phyloP scores from a whole-genome alignment of 2,329 filamentous ascomycete genomes.

The Sporothrix globosa region DNA sequence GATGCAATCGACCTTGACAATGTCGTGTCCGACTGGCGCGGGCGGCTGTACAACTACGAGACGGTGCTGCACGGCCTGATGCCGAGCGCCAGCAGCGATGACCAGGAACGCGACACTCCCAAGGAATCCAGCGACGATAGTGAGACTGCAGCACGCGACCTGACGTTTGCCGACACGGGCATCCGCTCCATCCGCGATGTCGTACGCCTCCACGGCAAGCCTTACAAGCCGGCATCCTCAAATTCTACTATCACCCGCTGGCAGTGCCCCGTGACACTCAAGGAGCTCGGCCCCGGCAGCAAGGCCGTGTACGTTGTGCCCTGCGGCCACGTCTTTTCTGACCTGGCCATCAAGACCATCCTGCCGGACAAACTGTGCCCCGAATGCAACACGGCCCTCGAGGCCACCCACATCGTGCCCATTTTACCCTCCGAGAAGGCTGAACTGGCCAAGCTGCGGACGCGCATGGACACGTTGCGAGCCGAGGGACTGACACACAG shows the following conservation, averaged over 20 bases:
- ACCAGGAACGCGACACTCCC: conserved; percentile 47
- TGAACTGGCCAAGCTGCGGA: conserved; percentile 69
- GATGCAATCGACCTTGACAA: conserved; percentile 69
- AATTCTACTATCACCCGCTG: conserved; percentile 46
- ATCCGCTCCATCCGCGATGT: conserved; percentile 85
- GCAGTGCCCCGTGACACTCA: conserved; percentile 86
- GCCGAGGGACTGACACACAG: conserved; percentile 79
- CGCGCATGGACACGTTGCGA: conserved; percentile 69
- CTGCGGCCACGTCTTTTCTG: conserved; percentile 92
- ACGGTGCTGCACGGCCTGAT: conserved; percentile 69
- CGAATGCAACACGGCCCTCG: conserved; percentile 77
- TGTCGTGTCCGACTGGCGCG: conserved; percentile 81
- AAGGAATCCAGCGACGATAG: conserved; percentile 38
- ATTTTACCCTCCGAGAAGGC: conserved; percentile 73
- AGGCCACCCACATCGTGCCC: conserved; percentile 74
- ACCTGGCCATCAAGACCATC: conserved; percentile 82
- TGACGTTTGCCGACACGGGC: conserved; percentile 54
- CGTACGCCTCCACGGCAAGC: conserved; percentile 78
- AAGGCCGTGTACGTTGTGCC: conserved; percentile 89
- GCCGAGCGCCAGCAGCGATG: conserved; percentile 53
- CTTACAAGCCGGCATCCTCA: conserved; percentile 37
- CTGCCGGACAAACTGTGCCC: conserved; percentile 60
- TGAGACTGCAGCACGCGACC: conserved; percentile 47
- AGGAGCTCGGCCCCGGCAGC: conserved; percentile 76
- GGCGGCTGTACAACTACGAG: conserved; percentile 93